Base-by-base conservation (phyloP, 2,329 filamentous ascomycete species). In the Fusarium buxicola region DNA sequence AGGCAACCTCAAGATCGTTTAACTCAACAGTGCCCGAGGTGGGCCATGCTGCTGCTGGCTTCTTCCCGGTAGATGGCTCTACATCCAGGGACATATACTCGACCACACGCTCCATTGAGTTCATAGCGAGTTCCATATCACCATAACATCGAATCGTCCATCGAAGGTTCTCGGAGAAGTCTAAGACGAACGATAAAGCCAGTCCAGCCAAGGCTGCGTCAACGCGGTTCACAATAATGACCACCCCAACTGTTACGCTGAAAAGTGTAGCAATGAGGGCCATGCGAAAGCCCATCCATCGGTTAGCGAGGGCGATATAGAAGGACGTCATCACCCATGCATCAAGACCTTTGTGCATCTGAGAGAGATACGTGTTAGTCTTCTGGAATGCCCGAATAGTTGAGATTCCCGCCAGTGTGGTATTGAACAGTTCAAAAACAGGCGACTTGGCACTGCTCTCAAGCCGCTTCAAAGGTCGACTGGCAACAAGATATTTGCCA, bases 361-460 rank as follows among this genome's bases (percentile, higher is more conserved):
- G 82, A 7, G 86, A 80, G 34, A 90, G 79, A 66, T 92, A 94
- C 0, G 81, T 80, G 13, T 86, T 79, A 0, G 81, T 78, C 76
- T 90, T 92, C 63, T 86, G 85, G 65, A 91, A 94, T 0, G 89
- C 89, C 6, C 91, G 85, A 45, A 94, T 91, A 0, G 91, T 93
- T 1, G 85, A 81, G 13, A 94, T 84, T 6, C 91, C 91, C 0
- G 85, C 84, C 4, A 94, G 81, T 0, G 89, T 86, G 1, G 89
- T 87, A 6, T 87, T 88, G 65, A 94, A 93, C 58, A 91, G 87
- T 71, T 94, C 91, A 65, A 92, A 93, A 0, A 94, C 86, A 0
- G 91, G 91, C 0, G 87, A 91, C 74, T 92, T 93, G 44, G 87
- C 84, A 2, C 84, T 91, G 60, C 87, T 91, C 73, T 94, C 91